phyloP scores from a whole-genome alignment of 306 rosid genomes.

The Rosa rugosa region DNA sequence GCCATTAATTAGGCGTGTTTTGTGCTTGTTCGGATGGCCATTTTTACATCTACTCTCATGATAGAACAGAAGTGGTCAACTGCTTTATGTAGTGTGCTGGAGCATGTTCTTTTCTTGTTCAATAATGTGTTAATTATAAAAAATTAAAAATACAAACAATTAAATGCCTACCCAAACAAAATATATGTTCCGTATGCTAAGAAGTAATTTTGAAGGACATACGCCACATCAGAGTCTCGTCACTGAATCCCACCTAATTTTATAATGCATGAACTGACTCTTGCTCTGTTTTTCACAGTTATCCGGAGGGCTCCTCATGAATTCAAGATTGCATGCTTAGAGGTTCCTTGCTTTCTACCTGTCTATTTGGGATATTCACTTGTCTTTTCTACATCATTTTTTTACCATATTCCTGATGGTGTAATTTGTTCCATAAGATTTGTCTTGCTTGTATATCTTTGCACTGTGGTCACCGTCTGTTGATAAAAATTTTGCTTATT shows the following conservation, averaged over 20 bases:
- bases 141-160: neutral
- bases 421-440: neutral
- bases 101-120: neutral
- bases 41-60: neutral
- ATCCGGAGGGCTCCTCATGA: conserved; percentile 97
- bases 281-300: conserved; percentile 47
- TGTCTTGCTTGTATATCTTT: neutral
- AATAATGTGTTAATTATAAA: neutral
- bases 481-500: neutral
- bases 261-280: conserved; percentile 21
- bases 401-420: neutral
- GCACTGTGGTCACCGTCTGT: neutral
- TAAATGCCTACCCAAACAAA: neutral
- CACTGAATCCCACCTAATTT: conserved; percentile 16
- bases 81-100: neutral
- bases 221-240: neutral
- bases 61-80: neutral
- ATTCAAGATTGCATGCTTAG: conserved; percentile 91
- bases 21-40: neutral
- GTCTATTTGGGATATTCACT: conserved; percentile 14
- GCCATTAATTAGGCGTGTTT: neutral
- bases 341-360: conserved; percentile 54
- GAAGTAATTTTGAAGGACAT: neutral
- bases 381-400: conserved; percentile 13
- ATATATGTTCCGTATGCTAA: too few relatives aligned